phyloP scores from a whole-genome alignment of 1,139 yeast genomes.

The Scheffersomyces parashehatae region DNA sequence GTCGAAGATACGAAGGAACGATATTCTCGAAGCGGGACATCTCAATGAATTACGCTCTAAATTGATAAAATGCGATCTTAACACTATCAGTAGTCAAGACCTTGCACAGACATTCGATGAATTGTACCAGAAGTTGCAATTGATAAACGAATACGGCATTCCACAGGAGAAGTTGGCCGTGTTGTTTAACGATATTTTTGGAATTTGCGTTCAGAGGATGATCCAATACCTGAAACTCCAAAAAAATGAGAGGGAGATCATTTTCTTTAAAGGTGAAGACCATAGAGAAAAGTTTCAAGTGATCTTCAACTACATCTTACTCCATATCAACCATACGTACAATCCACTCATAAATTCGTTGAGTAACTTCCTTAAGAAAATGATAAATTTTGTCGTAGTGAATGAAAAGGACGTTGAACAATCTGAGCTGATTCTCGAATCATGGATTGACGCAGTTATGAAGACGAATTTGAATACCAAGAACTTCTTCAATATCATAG shows the following conservation, averaged over 20 bases:
- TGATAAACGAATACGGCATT: conserved; percentile 6
- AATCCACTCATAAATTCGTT: conserved; percentile 71
- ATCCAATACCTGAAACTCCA: conserved; percentile 24
- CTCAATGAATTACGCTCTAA: not conserved
- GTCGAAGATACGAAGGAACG: no score
- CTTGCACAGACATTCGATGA: not conserved
- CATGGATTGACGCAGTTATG: conserved; percentile 49
- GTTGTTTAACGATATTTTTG: conserved; percentile 56
- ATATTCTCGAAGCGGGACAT: no score
- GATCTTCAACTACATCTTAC: conserved; percentile 56
- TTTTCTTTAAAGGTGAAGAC: not conserved
- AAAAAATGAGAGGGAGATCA: conserved; percentile 5
- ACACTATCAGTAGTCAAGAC: not conserved
- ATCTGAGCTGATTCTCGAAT: conserved; percentile 23
- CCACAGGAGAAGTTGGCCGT: conserved; percentile 12
- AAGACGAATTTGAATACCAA: conserved; percentile 51
- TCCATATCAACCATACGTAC: conserved; percentile 70
- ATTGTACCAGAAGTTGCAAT: conserved; percentile 2
- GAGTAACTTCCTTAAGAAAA: conserved; percentile 55
- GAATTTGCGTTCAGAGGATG: conserved; percentile 66
- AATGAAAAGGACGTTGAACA: conserved; percentile 12
- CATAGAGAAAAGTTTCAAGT: conserved; percentile 7
- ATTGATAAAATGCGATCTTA: not conserved
- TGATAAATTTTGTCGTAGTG: conserved; percentile 40
- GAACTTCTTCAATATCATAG: conserved; percentile 61